A percentile compares a stretch with the other conserved stretches of the same genome.
phyloP scores from a whole-genome alignment of 129 eudicot genomes.

The Flaveria robusta region DNA sequence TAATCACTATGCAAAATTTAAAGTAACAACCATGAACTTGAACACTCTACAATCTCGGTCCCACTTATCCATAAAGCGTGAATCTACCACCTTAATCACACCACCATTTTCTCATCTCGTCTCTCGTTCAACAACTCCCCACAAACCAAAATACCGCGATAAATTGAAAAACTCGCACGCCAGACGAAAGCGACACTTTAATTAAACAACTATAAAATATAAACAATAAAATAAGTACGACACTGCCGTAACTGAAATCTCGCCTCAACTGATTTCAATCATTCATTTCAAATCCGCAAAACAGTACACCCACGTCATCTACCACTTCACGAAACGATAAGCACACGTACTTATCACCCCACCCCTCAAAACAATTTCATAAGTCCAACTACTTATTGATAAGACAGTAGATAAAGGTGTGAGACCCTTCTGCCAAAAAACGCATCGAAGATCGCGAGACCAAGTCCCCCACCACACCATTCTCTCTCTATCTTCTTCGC shows the following conservation, averaged over 20 bases:
- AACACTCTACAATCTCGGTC: neutral
- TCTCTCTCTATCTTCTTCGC: constrained; percentile 36
- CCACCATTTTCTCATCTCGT: constrained; percentile 17
- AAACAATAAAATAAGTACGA: neutral
- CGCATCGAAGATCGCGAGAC: constrained; percentile 82
- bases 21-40: too few species aligned
- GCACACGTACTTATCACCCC: constrained; percentile 5
- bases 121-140: neutral
- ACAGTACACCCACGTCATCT: constrained; percentile 25
- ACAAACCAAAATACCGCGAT: constrained; percentile 3
- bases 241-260: constrained; percentile 48
- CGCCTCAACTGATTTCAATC: constrained; percentile 59
- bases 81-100: constrained; percentile 13
- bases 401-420: constrained; percentile 42
- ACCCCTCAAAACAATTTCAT: neutral
- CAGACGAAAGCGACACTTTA: constrained; percentile 26
- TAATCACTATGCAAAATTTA: too few species aligned
- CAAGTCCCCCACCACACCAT: constrained; percentile 56
- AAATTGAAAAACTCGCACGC: neutral
- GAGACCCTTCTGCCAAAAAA: constrained; percentile 55
- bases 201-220: neutral
- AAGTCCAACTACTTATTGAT: constrained; percentile 11
- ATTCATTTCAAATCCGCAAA: constrained; percentile 64
- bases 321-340: constrained; percentile 37
- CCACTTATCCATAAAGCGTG: constrained; percentile 24